Conservation (phyloP, 1,284 basidiomycete genomes). For the Ganoderma lingzhi region DNA sequence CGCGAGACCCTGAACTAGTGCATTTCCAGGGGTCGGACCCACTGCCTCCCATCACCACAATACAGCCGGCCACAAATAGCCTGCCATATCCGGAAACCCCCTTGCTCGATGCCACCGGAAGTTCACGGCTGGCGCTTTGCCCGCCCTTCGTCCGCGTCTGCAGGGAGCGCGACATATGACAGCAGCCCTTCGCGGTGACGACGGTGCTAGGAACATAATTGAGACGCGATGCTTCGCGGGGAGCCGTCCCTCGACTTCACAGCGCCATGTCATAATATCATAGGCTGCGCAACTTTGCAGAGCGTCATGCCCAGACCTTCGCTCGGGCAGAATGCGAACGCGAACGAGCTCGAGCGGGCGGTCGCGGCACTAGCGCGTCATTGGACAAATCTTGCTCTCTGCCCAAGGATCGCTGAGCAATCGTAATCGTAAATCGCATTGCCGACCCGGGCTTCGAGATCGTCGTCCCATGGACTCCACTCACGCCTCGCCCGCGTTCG, state of each 20-base stretch:
- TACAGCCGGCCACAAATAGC: constrained; percentile 2
- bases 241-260: background rate
- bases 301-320: background rate
- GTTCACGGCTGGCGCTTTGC: background rate
- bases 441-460: background rate
- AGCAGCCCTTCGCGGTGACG: background rate
- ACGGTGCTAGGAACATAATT: background rate
- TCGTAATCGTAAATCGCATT: background rate
- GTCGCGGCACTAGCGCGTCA: background rate
- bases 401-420: background rate
- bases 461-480: background rate
- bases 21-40: constrained; percentile 3
- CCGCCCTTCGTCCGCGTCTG: background rate
- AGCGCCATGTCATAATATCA: background rate
- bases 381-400: background rate
- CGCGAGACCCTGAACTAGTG: background rate
- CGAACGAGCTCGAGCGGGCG: background rate
- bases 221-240: background rate
- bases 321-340: background rate
- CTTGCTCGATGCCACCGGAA: background rate
- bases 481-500: background rate
- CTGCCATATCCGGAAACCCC: constrained; percentile 1
- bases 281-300: background rate
- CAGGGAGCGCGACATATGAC: background rate
- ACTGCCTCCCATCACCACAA: background rate